Base-by-base conservation (phyloP, 1,284 basidiomycete genomes). In the Sutorius eximius region DNA sequence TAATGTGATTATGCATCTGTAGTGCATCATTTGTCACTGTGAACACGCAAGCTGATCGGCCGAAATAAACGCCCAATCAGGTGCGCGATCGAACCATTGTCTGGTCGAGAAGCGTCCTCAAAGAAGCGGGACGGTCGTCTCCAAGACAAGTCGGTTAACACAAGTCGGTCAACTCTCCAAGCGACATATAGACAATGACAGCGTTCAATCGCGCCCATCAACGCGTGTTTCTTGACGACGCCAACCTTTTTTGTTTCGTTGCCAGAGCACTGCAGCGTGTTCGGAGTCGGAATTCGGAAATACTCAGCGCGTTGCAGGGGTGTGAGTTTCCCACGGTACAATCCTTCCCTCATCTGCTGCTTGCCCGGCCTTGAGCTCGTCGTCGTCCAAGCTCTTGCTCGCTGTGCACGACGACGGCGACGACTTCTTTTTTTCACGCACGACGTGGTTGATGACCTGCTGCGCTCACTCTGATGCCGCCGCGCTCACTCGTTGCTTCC, bases 401-500 rank as follows among this genome's bases (percentile, higher is more conserved):
- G 67, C 64, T 51, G 70, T 63, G 53, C 53, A 55, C 52, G 56
- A 61, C 70, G 58, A 67, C 62, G 62, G 60, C 58, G 53, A 58
- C 61, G 42, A 41, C 33, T 13, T 15, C 2, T 32, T 49, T 56
- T 56, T 46, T 56, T 52, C 37, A 42, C 51, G 55, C 47, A 34
- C 59, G 60, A 53, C 55, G 64, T 62, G 62, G 49, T 69, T 70
- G 52, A 69, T 69, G 67, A 69, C 50, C 58, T 52, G 41, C 53
- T 60, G 59, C 43, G 45, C 59, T 45, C 40, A 52, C 42, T 62
- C 60, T 71, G 58, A 71, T 72, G 71, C 69, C 71, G 66, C 71
- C 68, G 51, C 68, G 69, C 59, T 72, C 69, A 47, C 50, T 68
- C 51, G 53, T 60, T 69, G 30, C 68, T 60, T 63, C 69, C 49